phyloP scores from a whole-genome alignment of 108 stramenopile genomes.

The Fistulifera pelliculosa region DNA sequence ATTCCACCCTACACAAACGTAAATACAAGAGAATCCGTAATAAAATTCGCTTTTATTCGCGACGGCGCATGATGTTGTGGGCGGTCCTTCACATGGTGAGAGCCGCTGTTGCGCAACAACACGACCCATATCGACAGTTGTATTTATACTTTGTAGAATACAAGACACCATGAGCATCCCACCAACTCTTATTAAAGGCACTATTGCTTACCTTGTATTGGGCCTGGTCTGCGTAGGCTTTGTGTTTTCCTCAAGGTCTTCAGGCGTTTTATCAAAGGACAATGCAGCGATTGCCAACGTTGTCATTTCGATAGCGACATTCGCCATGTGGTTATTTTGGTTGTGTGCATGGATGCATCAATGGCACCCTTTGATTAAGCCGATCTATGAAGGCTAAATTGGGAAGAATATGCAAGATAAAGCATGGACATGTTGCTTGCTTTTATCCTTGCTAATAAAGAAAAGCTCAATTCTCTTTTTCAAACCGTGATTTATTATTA shows the following conservation, averaged over 20 bases:
- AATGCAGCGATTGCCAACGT: slow-evolving; percentile 81
- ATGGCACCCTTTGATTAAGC: slow-evolving; percentile 87
- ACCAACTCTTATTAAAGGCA: slow-evolving; percentile 60
- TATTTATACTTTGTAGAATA: no score
- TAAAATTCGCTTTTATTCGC: no score
- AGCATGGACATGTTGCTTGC: no score
- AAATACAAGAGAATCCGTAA: no score
- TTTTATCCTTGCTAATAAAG: no score
- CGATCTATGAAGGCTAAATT: slow-evolving; percentile 75
- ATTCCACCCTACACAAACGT: no score
- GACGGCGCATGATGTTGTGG: no score
- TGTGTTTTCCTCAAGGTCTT: slow-evolving; percentile 45
- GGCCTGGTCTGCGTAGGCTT: slow-evolving; percentile 47
- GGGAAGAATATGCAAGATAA: background rate
- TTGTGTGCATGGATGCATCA: slow-evolving; percentile 88
- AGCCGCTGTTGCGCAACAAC: no score
- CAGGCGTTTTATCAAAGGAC: slow-evolving; percentile 71
- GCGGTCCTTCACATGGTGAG: no score
- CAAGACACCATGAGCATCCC: slow-evolving; percentile 55
- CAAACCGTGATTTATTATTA: no score
- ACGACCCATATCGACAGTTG: no score
- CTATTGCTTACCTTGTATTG: slow-evolving; percentile 63
- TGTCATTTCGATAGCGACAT: slow-evolving; percentile 56
- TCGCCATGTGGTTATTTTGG: slow-evolving; percentile 86
- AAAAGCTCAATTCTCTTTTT: no score